These are phyloP conservation scores for Lachnum nothofagi DNA, from an alignment of 2,329 filamentous ascomycete species.

Conservation along the genomic window DNA sequence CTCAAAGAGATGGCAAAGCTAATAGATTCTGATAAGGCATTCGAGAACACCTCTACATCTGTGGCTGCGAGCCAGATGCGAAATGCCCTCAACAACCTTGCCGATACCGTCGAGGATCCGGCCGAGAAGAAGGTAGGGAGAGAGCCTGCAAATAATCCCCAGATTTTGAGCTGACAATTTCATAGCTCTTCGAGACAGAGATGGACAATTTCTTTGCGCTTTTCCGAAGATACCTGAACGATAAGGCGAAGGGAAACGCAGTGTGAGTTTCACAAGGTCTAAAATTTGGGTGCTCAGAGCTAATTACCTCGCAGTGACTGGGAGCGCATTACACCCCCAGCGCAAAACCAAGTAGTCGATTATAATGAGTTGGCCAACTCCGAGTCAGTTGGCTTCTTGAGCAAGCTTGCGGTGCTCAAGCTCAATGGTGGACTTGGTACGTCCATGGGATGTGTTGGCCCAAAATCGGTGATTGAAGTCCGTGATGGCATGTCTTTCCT, in stretches of 20 bases:
- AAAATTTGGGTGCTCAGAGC: background rate
- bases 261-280: slow-evolving; percentile 49
- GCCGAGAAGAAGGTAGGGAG: slow-evolving; percentile 71
- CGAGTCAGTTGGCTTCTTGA: slow-evolving; percentile 88
- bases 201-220: slow-evolving; percentile 99
- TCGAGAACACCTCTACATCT: slow-evolving; percentile 98
- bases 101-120: slow-evolving; percentile 81
- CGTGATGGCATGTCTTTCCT: slow-evolving; percentile 99
- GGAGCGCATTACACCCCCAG: slow-evolving; percentile 92
- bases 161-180: slow-evolving; percentile 14
- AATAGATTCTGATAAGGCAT: slow-evolving; percentile 62
- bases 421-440: slow-evolving; percentile 98
- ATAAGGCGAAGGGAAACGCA: slow-evolving; percentile 96
- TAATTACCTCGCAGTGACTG: slow-evolving; percentile 61
- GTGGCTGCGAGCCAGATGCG: slow-evolving; percentile 98
- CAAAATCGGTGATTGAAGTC: slow-evolving; percentile 99
- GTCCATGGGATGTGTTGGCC: slow-evolving; percentile 98
- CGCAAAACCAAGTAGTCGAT: slow-evolving; percentile 88
- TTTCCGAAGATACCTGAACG: slow-evolving; percentile 96
- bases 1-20: slow-evolving; percentile 29
- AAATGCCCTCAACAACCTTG: slow-evolving; percentile 88
- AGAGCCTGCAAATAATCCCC: background rate
- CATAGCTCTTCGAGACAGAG: slow-evolving; percentile 89
- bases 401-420: slow-evolving; percentile 97
- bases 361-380: slow-evolving; percentile 86